phyloP scores from a whole-genome alignment of 1,284 basidiomycete genomes.

The Leccinum olivaceoglutinosum region DNA sequence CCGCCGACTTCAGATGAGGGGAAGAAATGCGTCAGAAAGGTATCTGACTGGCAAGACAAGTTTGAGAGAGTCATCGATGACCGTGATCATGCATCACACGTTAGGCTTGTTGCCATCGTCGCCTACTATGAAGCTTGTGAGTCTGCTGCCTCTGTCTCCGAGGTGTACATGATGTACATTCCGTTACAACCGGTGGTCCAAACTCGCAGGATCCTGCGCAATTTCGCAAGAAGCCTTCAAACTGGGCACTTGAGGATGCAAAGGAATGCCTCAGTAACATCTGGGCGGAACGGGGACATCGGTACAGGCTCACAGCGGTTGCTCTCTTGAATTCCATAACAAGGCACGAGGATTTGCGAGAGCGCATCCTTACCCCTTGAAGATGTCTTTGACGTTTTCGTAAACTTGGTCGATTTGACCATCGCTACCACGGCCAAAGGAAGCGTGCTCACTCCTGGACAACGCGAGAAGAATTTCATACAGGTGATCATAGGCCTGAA shows the following conservation, averaged over 20 bases:
- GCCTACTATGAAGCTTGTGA: conserved; percentile 24
- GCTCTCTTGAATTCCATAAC: conserved; percentile 19
- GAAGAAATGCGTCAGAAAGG: conserved; percentile 13
- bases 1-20: conserved; percentile 13
- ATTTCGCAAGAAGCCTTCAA: not conserved
- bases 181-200: conserved; percentile 6
- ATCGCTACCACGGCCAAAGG: not conserved
- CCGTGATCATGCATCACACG: conserved; percentile 6
- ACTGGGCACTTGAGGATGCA: conserved; percentile 6
- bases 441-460: not conserved
- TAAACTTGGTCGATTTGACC: conserved; percentile 14
- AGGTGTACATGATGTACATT: not conserved
- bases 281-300: conserved; percentile 10
- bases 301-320: conserved; percentile 15
- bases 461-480: conserved; percentile 10
- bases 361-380: conserved; percentile 11
- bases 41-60: conserved; percentile 6
- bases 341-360: conserved; percentile 12
- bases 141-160: not conserved
- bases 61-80: conserved; percentile 12
- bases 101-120: conserved; percentile 20
- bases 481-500: conserved; percentile 20
- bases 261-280: conserved; percentile 10
- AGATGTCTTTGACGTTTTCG: conserved; percentile 13
- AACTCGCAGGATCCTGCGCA: not conserved